Evolutionary conservation across 176 grass and related monocot species (phyloP).

Genomic region (Tuctoria greenei): DNA sequence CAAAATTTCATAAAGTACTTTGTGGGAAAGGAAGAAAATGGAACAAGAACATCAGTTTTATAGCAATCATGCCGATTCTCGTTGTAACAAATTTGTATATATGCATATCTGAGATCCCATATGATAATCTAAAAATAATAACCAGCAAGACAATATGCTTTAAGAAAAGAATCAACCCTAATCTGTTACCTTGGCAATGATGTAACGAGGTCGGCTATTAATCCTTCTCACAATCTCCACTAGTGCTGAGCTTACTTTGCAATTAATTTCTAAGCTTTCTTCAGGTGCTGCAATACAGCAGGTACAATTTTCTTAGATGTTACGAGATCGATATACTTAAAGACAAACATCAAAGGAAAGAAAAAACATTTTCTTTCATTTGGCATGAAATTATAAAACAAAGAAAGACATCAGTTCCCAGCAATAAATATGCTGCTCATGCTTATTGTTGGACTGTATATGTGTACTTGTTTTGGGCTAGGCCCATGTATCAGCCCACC

Average conservation of each 20-base stretch:
- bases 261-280: constrained; percentile 98
- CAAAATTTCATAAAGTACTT: constrained; percentile 21
- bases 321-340: constrained; percentile 23
- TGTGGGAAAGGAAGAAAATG: constrained; percentile 3
- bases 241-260: constrained; percentile 86
- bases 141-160: not conserved
- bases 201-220: constrained; percentile 63
- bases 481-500: too few relatives aligned
- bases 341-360: constrained; percentile 13
- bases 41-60: not conserved
- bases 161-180: not conserved
- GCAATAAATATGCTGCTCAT: not conserved
- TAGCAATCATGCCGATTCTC: not conserved
- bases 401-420: not conserved
- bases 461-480: too few relatives aligned
- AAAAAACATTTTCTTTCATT: not conserved
- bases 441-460: too few relatives aligned
- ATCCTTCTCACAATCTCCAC: constrained; percentile 85
- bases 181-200: constrained; percentile 87
- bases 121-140: constrained; percentile 14
- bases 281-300: constrained; percentile 59
- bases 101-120: constrained; percentile 1
- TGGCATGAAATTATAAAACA: constrained; percentile 13
- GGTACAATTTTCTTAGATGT: constrained; percentile 32
- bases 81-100: constrained; percentile 3